Conservation (phyloP, 768 basidiomycete species). For the Mycena chlorophos region DNA sequence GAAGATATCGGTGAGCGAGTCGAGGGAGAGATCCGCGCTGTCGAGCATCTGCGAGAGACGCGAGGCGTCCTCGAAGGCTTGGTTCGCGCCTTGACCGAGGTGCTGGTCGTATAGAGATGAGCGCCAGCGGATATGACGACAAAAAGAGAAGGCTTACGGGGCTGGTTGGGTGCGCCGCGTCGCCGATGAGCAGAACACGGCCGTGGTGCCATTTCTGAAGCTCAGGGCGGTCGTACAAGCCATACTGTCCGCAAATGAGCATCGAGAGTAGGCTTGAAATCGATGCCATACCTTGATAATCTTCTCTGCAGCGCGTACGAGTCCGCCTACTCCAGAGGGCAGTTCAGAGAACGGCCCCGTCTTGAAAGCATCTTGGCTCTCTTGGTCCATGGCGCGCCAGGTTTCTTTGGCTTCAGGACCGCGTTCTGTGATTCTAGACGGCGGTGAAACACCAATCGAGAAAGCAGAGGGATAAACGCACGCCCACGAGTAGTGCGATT, state of each 20-base stretch:
- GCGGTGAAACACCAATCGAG: not conserved
- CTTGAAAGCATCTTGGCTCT: conserved; percentile 22
- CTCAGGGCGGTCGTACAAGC: conserved; percentile 45
- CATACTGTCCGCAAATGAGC: conserved; percentile 33
- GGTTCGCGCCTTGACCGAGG: conserved; percentile 48
- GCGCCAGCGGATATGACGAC: not conserved
- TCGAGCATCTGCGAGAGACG: conserved; percentile 36
- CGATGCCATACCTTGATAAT: conserved; percentile 23
- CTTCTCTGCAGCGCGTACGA: conserved; percentile 19
- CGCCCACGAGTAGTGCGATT: conserved; percentile 36
- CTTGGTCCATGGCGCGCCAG: conserved; percentile 40
- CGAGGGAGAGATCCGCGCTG: conserved; percentile 25
- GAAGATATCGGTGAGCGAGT: conserved; percentile 32
- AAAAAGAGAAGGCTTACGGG: conserved; percentile 31
- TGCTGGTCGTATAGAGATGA: conserved; percentile 39
- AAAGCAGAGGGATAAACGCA: not conserved
- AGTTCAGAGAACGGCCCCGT: conserved; percentile 20
- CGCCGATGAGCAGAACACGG: conserved; percentile 43
- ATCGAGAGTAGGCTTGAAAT: not conserved
- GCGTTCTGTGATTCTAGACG: conserved; percentile 33
- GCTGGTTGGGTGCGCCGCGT: conserved; percentile 48
- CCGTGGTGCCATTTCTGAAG: conserved; percentile 42
- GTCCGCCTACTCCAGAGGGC: conserved; percentile 20
- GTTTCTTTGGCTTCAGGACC: conserved; percentile 42
- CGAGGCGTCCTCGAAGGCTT: conserved; percentile 45